Percentiles rank a stretch among this genome's conserved stretches.
Evolutionary conservation across 768 basidiomycete genomes (phyloP).

Genomic region (Pholiota molesta): DNA sequence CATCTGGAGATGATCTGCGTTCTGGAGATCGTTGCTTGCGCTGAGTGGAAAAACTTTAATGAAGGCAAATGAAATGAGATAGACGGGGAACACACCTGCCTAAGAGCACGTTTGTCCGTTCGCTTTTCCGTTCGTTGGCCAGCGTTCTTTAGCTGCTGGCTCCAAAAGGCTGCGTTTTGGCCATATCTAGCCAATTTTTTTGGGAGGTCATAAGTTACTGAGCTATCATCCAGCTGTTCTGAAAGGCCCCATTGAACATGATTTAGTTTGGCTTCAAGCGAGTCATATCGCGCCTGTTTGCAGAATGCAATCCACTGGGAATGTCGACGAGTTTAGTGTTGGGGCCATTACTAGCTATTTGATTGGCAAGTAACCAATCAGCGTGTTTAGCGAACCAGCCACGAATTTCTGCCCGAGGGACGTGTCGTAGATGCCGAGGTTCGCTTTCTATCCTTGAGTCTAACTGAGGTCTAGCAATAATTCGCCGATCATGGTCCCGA

Average conservation of each 20-base stretch:
- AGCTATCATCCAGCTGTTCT: slow-evolving; percentile 17
- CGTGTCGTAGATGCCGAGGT: slow-evolving; percentile 46
- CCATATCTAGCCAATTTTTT: slow-evolving; percentile 36
- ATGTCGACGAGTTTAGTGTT: slow-evolving; percentile 41
- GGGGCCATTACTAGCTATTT: slow-evolving; percentile 29
- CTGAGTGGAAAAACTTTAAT: not conserved
- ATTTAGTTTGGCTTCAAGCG: slow-evolving; percentile 32
- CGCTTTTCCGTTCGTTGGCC: slow-evolving; percentile 10
- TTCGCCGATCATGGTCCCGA: slow-evolving; percentile 29
- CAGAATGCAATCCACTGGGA: slow-evolving; percentile 53
- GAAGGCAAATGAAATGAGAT: not conserved
- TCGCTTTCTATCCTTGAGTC: slow-evolving; percentile 29
- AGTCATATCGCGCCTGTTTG: slow-evolving; percentile 28
- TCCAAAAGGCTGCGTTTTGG: slow-evolving; percentile 31
- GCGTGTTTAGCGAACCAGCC: slow-evolving; percentile 56
- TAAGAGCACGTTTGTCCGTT: not conserved
- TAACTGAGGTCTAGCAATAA: slow-evolving; percentile 37
- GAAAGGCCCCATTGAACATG: slow-evolving; percentile 34
- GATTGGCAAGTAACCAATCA: slow-evolving; percentile 61
- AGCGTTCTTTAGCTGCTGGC: slow-evolving; percentile 24
- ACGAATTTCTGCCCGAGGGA: slow-evolving; percentile 54
- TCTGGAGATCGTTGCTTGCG: slow-evolving; percentile 8
- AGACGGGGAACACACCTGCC: slow-evolving; percentile 12
- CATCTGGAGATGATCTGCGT: not conserved
- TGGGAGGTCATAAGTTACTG: slow-evolving; percentile 13